Evolutionary conservation across 192 early-diverging fungal species (phyloP), one percentile per base, ranked within the genome.

Genomic region (Dimargaris cristalligena): DNA sequence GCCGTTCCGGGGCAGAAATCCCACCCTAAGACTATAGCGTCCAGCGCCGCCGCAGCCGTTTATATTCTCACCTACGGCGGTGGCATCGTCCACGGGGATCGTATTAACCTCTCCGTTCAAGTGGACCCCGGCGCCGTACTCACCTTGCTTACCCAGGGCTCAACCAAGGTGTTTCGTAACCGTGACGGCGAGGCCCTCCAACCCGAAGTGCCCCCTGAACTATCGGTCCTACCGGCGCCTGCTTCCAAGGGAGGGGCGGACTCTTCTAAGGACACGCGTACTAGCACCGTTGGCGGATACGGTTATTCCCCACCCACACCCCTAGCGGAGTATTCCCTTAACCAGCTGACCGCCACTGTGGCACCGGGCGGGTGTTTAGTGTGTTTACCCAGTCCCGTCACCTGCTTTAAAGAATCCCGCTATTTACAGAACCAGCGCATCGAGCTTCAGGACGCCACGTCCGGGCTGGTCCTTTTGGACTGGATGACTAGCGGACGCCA

Each of bases 401-500:
- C 82, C 4, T 86, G 81, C 60, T 91, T 91, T 50, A 59, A 71
- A 20, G 74, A 69, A 29, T 74, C 87, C 0, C 58, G 68, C 25
- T 92, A 83, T 52, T 70, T 62, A 51, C 83, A 85, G 65, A 57
- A 68, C 28, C 90, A 92, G 62, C 35, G 26, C 4, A 69, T 89
- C 20, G 50, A 66, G 14, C 46, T 85, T 20, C 58, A 64, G 14
- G 60, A 73, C 25, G 44, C 31, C 1, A 64, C 63, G n/a, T 71
- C 77, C 0, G 83, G 81, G 28, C 52, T 90, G 10, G 70, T 91
- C 0, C 59, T 91, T 9, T 66, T 93, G 31, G 90, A 93, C 60
- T 93, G 90, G 89, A 80, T 89, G 61, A 88, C 84, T 0, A 80
- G 81, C 44, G 90, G 90, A 6, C 60, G 90, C 47, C 69, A 73